Percentiles rank a stretch among this genome's conserved stretches.
Evolutionary conservation across 1,139 yeast genomes (phyloP).

Genomic region (Schizosaccharomyces versatilis): DNA sequence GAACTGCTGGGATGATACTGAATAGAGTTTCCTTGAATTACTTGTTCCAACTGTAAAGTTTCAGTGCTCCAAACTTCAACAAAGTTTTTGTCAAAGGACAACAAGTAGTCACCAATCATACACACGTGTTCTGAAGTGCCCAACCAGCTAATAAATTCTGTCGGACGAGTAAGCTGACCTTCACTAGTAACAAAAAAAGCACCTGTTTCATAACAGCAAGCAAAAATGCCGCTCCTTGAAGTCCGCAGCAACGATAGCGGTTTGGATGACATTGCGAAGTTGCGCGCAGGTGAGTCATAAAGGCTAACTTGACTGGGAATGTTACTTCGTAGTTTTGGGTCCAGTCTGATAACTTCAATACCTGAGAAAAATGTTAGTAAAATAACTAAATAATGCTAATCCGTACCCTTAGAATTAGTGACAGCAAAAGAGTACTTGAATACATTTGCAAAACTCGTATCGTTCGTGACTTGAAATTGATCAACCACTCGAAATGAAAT

Average conservation of each 20-base stretch:
- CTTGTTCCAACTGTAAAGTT: background rate
- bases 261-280: background rate
- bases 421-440: background rate
- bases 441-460: background rate
- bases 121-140: background rate
- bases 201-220: background rate
- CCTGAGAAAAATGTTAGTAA: too few species aligned
- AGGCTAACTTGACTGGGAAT: background rate
- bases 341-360: background rate
- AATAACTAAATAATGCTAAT: too few species aligned
- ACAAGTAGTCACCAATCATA: background rate
- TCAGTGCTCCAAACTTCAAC: constrained; percentile 2
- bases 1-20: background rate
- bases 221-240: background rate
- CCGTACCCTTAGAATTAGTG: background rate
- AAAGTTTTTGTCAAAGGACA: background rate
- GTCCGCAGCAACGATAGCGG: background rate
- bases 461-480: background rate
- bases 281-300: background rate
- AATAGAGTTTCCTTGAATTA: constrained; percentile 1
- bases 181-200: background rate
- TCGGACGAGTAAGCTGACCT: background rate
- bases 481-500: background rate
- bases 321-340: background rate
- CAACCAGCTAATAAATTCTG: background rate